phyloP scores from a whole-genome alignment of 306 rosid genomes.

The Styphnolobium japonicum region DNA sequence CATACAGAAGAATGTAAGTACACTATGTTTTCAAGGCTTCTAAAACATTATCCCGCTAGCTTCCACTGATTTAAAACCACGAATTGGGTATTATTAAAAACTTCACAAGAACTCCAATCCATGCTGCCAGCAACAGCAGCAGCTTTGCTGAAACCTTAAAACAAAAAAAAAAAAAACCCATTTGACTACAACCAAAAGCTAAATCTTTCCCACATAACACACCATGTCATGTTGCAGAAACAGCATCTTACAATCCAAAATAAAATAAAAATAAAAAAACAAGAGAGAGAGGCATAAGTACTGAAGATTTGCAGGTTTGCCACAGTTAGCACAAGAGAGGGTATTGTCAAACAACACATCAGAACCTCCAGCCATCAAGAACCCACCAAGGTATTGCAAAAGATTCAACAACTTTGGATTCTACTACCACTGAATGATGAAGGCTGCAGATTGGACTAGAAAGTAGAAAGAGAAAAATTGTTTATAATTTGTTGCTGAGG shows the following conservation, averaged over 20 bases:
- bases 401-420: no score
- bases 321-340: slow-evolving; percentile 68
- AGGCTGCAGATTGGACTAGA: not conserved
- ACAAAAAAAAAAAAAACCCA: no score
- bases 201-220: not conserved
- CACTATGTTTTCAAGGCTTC: no score
- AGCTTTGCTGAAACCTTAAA: not conserved
- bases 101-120: not conserved
- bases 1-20: no score
- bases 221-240: not conserved
- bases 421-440: no score
- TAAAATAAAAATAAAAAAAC: not conserved
- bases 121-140: not conserved
- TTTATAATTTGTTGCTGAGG: no score
- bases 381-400: not conserved
- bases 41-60: not conserved
- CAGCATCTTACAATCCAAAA: not conserved
- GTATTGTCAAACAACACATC: slow-evolving; percentile 42
- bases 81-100: not conserved
- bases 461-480: not conserved
- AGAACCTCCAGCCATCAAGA: slow-evolving; percentile 62
- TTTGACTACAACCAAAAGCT: slow-evolving; percentile 4
- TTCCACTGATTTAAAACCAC: no score
- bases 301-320: slow-evolving; percentile 85
- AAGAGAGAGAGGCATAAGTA: slow-evolving; percentile 20